These are phyloP conservation scores for Endoconidiophora polonica DNA, from an alignment of 2,329 filamentous ascomycete genomes.

Conservation along the genomic window DNA sequence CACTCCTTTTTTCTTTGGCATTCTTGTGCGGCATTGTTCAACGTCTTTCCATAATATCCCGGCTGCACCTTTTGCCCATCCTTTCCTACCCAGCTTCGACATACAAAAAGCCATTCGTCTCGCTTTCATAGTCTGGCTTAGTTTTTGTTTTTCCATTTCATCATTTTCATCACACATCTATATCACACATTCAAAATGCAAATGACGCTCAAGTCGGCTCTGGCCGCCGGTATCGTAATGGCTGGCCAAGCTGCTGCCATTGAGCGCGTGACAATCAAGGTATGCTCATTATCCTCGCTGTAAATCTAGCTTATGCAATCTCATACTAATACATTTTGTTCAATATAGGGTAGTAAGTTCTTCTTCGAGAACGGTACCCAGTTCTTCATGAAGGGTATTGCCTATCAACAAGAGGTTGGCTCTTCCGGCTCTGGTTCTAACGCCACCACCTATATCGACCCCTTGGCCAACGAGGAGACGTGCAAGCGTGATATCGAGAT, in stretches of 20 bases:
- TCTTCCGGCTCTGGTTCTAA: constrained; percentile 33
- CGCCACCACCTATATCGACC: constrained; percentile 53
- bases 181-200: constrained; percentile 18
- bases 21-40: neutral
- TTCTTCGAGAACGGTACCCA: constrained; percentile 61
- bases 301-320: neutral
- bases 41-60: too few species aligned
- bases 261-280: constrained; percentile 53
- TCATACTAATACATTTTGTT: constrained; percentile 2
- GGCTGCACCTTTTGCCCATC: neutral
- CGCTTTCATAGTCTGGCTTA: neutral
- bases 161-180: neutral
- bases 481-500: constrained; percentile 80
- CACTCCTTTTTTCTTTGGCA: constrained; percentile 5
- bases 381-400: constrained; percentile 77
- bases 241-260: constrained; percentile 28
- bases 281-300: constrained; percentile 18
- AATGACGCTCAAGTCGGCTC: constrained; percentile 14
- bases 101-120: constrained; percentile 3
- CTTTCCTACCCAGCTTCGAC: neutral
- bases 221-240: constrained; percentile 26
- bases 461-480: constrained; percentile 51
- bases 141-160: constrained; percentile 1
- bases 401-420: constrained; percentile 73
- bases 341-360: constrained; percentile 57